Evolutionary conservation across 179 eudicot genomes (phyloP).

Genomic region (Monotropa hypopitys): DNA sequence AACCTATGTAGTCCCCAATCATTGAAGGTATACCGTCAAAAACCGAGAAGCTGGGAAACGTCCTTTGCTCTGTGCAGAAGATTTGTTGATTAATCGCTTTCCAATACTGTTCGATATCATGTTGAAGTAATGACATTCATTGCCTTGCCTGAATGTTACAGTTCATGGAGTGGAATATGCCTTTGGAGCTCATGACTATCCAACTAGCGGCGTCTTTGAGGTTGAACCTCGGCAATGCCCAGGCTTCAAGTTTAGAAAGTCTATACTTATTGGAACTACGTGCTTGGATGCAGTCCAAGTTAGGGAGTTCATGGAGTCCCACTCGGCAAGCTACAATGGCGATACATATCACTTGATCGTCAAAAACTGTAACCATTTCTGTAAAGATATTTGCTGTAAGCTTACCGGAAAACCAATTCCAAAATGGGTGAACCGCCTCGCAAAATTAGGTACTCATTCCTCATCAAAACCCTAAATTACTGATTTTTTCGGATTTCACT

Average conservation of each 20-base stretch:
- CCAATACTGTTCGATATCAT: neutral
- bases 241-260: constrained; percentile 87
- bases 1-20: too few species aligned
- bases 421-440: constrained; percentile 88
- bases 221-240: constrained; percentile 98
- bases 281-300: constrained; percentile 51
- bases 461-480: constrained; percentile 1
- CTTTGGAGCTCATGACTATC: constrained; percentile 92
- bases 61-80: neutral
- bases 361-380: constrained; percentile 93
- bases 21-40: too few species aligned
- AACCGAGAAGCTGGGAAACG: neutral
- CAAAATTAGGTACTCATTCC: constrained; percentile 52
- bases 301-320: constrained; percentile 83
- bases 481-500: too few species aligned
- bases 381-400: constrained; percentile 68
- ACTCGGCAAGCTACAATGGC: constrained; percentile 70
- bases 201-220: constrained; percentile 90
- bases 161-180: constrained; percentile 95
- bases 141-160: constrained; percentile 18
- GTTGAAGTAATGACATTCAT: neutral
- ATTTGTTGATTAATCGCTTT: neutral
- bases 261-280: constrained; percentile 77
- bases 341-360: constrained; percentile 87
- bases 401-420: constrained; percentile 83